Conservation (phyloP, 2,329 filamentous ascomycete species). For the Aspergillus ustus region DNA sequence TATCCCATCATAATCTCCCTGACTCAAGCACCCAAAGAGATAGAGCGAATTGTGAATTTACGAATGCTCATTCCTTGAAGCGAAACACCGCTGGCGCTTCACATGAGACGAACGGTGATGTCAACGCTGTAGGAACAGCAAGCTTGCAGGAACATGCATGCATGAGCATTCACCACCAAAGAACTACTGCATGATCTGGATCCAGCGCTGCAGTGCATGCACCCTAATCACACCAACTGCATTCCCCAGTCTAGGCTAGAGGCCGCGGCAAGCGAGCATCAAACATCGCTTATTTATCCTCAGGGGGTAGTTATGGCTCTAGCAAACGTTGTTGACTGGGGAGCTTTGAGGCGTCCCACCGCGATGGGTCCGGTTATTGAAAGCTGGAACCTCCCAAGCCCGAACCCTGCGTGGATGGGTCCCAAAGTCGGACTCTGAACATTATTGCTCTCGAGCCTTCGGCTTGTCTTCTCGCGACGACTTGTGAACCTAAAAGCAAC, state of each 20-base stretch:
- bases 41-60: neutral
- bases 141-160: slow-evolving; percentile 16
- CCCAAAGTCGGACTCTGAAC: neutral
- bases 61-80: neutral
- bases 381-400: neutral
- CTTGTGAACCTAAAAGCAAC: neutral
- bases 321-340: neutral
- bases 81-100: neutral
- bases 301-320: neutral
- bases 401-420: neutral
- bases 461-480: neutral
- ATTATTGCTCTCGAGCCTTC: neutral
- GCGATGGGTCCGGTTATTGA: slow-evolving; percentile 7
- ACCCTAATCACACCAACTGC: slow-evolving; percentile 11
- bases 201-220: slow-evolving; percentile 11
- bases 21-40: neutral
- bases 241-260: slow-evolving; percentile 1
- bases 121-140: slow-evolving; percentile 9
- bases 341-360: slow-evolving; percentile 10
- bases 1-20: neutral
- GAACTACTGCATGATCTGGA: slow-evolving; percentile 17
- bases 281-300: neutral
- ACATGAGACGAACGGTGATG: neutral
- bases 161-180: slow-evolving; percentile 1
- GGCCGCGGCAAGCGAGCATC: slow-evolving; percentile 12